phyloP scores from a whole-genome alignment of 169 alveolate species.

The Neospora caninum region DNA sequence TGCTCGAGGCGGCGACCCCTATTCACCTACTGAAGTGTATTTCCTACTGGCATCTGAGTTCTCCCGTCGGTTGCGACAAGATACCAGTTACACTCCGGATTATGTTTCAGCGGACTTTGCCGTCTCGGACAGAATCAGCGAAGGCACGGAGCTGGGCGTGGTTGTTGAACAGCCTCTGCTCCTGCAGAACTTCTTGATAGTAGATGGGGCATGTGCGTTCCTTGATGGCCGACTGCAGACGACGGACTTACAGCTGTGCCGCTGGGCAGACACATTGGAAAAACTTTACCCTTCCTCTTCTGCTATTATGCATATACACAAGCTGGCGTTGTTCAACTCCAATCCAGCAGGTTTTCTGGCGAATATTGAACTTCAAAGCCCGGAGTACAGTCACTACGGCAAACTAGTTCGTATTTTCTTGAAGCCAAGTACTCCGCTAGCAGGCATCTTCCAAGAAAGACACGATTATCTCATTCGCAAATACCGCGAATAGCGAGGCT shows the following conservation, averaged over 20 bases:
- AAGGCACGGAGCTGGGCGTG: not conserved
- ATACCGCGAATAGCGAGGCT: not conserved
- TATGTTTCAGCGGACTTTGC: not conserved
- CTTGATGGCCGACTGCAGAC: constrained; percentile 24
- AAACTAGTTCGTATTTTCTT: not conserved
- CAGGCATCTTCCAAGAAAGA: not conserved
- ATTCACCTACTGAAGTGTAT: not conserved
- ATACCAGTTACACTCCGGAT: not conserved
- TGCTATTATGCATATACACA: not conserved
- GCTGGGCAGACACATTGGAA: not conserved
- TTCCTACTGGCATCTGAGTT: not conserved
- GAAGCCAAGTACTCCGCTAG: not conserved
- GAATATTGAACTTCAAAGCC: not conserved
- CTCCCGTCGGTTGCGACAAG: not conserved
- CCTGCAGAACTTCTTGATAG: not conserved
- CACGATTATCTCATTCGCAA: not conserved
- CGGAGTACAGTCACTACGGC: not conserved
- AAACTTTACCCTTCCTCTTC: not conserved
- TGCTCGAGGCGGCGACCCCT: not conserved
- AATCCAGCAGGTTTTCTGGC: not conserved
- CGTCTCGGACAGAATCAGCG: not conserved
- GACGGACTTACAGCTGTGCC: not conserved
- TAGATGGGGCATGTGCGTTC: not conserved
- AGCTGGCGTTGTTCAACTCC: not conserved
- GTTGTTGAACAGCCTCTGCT: constrained; percentile 20